phyloP scores from a whole-genome alignment of 345 rosid genomes.

The Eucalyptus albens region DNA sequence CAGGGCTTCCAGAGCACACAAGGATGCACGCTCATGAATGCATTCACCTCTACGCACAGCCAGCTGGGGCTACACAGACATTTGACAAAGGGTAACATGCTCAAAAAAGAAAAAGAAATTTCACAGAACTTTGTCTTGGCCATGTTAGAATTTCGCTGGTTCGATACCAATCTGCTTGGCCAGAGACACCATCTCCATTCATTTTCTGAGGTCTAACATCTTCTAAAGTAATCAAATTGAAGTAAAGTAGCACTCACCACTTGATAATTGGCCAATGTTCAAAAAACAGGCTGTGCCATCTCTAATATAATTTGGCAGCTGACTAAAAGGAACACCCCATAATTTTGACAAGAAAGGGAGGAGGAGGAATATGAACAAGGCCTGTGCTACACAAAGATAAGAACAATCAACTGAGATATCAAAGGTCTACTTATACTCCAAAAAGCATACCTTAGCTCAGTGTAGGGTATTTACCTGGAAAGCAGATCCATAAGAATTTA shows the following conservation, averaged over 20 bases:
- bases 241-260: slow-evolving; percentile 35
- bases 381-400: slow-evolving; percentile 27
- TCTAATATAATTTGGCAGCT: slow-evolving; percentile 75
- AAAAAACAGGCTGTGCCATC: slow-evolving; percentile 92
- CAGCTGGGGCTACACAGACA: background rate
- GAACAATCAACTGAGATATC: background rate
- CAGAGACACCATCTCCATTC: background rate
- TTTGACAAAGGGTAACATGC: background rate
- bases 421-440: background rate
- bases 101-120: background rate
- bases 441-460: background rate
- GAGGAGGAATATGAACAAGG: slow-evolving; percentile 64
- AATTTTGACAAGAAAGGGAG: slow-evolving; percentile 88
- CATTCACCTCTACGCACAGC: background rate
- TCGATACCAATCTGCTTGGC: background rate
- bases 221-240: background rate
- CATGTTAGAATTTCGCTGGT: background rate
- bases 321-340: slow-evolving; percentile 89
- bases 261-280: slow-evolving; percentile 48
- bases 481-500: slow-evolving; percentile 84
- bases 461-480: slow-evolving; percentile 54
- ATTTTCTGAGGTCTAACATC: background rate
- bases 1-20: background rate
- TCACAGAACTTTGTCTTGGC: background rate
- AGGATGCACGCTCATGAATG: background rate